Percentiles rank a stretch among this genome's conserved stretches.
Conservation (phyloP, 202 grass and related monocot genomes). For the Panicum virgatum region DNA sequence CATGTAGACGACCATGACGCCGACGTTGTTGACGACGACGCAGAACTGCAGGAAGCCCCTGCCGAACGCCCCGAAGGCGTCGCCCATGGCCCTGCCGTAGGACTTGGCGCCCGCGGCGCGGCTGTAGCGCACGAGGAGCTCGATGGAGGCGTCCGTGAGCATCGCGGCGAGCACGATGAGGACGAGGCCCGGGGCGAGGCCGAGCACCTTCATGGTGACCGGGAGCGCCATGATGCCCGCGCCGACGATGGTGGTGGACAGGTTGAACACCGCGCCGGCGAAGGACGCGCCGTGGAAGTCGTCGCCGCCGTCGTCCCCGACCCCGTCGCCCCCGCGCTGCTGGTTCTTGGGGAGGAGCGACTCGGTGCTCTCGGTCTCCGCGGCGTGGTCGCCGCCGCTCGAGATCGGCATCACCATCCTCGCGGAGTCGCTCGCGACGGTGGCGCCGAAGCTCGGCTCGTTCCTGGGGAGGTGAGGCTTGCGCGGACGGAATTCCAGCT, state of each 20-base stretch:
- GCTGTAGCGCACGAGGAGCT: constrained; percentile 74
- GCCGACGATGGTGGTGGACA: constrained; percentile 90
- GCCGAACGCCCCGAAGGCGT: constrained; percentile 71
- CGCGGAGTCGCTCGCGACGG: background rate
- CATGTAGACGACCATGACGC: constrained; percentile 96
- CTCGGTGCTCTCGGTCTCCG: constrained; percentile 41
- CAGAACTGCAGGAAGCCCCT: constrained; percentile 72
- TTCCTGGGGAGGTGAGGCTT: constrained; percentile 11
- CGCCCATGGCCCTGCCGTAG: constrained; percentile 76
- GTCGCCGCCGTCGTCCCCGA: constrained; percentile 26
- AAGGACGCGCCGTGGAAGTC: constrained; percentile 76
- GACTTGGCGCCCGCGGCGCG: constrained; percentile 61
- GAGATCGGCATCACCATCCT: constrained; percentile 60
- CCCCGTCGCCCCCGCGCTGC: constrained; percentile 14
- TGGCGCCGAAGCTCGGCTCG: constrained; percentile 1
- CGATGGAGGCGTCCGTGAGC: constrained; percentile 85
- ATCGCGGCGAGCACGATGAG: constrained; percentile 70
- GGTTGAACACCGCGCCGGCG: constrained; percentile 85
- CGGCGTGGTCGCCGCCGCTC: constrained; percentile 38
- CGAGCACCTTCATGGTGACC: constrained; percentile 88
- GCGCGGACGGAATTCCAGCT: constrained; percentile 53
- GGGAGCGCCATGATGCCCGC: constrained; percentile 96
- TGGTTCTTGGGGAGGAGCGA: constrained; percentile 60
- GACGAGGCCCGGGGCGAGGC: constrained; percentile 67
- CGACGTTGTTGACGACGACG: constrained; percentile 79